These are phyloP conservation scores for Ogataea degrootiae DNA, from an alignment of 805 yeast genomes.

Conservation along the genomic window DNA sequence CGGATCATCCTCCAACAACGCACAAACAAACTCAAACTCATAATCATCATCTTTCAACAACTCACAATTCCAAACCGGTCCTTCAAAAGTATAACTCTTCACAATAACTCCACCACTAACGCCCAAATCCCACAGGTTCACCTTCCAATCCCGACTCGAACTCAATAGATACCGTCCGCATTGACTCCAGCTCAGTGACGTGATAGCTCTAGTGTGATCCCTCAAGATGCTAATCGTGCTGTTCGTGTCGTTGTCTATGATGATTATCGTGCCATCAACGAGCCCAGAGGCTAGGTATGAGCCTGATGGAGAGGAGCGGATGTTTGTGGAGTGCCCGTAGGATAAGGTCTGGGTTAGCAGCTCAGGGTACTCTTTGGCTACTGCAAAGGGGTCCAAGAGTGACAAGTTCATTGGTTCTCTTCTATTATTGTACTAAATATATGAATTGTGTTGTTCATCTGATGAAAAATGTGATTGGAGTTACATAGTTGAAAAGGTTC, in stretches of 20 bases:
- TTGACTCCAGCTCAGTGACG: slow-evolving; percentile 69
- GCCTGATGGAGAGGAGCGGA: slow-evolving; percentile 68
- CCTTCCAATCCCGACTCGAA: slow-evolving; percentile 77
- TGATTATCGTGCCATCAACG: slow-evolving; percentile 65
- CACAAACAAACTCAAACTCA: slow-evolving; percentile 49
- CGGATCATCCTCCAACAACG: slow-evolving; percentile 60
- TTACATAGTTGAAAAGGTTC: no score
- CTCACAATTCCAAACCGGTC: slow-evolving; percentile 69
- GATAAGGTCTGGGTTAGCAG: slow-evolving; percentile 65
- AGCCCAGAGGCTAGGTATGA: slow-evolving; percentile 84
- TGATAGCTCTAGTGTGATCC: slow-evolving; percentile 69
- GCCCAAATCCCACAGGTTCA: slow-evolving; percentile 74
- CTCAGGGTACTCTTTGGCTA: slow-evolving; percentile 90
- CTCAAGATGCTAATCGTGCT: slow-evolving; percentile 52
- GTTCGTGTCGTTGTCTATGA: slow-evolving; percentile 69
- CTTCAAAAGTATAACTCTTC: slow-evolving; percentile 48
- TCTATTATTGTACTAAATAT: no score
- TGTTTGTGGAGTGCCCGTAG: slow-evolving; percentile 61
- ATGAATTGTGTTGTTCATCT: no score
- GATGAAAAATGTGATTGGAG: no score
- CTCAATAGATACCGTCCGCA: slow-evolving; percentile 68
- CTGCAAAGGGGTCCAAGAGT: slow-evolving; percentile 84
- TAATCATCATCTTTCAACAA: slow-evolving; percentile 19
- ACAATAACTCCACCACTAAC: slow-evolving; percentile 30
- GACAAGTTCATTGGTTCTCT: slow-evolving; percentile 60